Conservation (phyloP, 345 rosid genomes). For the Eucalyptus victrix region DNA sequence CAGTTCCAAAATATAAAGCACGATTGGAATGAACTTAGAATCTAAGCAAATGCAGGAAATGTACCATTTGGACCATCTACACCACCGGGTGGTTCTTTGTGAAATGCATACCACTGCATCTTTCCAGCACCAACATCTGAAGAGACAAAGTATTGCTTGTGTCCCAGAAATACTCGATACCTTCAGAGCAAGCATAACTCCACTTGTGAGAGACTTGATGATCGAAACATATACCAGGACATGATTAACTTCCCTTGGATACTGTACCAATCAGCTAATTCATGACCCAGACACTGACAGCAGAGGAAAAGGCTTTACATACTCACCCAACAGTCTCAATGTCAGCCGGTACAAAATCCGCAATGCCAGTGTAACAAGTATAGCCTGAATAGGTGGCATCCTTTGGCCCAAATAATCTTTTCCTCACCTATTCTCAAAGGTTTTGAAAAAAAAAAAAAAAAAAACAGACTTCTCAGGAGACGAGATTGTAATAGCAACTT, state of each 20-base stretch:
- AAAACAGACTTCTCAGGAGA: not conserved
- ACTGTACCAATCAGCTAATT: not conserved
- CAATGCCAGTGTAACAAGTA: constrained; percentile 93
- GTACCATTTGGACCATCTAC: constrained; percentile 55
- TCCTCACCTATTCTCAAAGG: constrained; percentile 54
- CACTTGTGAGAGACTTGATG: not conserved
- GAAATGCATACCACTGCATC: constrained; percentile 99
- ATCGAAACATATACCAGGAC: not conserved
- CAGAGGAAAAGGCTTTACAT: not conserved
- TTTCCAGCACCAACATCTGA: constrained; percentile 96
- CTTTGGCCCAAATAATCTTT: constrained; percentile 57
- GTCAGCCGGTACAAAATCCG: constrained; percentile 85
- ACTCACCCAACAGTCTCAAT: constrained; percentile 89
- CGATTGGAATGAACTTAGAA: not conserved
- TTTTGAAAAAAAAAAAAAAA: not conserved
- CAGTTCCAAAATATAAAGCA: not conserved
- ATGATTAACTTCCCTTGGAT: not conserved
- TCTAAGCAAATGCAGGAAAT: not conserved
- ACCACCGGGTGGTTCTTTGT: constrained; percentile 78
- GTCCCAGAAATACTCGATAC: constrained; percentile 90
- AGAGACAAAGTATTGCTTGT: constrained; percentile 94
- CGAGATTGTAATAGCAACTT: not conserved
- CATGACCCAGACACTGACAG: not conserved
- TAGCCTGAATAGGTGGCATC: constrained; percentile 77
- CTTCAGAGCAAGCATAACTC: constrained; percentile 11